phyloP scores from a whole-genome alignment of 805 yeast genomes.

The Candida peoriensis region DNA sequence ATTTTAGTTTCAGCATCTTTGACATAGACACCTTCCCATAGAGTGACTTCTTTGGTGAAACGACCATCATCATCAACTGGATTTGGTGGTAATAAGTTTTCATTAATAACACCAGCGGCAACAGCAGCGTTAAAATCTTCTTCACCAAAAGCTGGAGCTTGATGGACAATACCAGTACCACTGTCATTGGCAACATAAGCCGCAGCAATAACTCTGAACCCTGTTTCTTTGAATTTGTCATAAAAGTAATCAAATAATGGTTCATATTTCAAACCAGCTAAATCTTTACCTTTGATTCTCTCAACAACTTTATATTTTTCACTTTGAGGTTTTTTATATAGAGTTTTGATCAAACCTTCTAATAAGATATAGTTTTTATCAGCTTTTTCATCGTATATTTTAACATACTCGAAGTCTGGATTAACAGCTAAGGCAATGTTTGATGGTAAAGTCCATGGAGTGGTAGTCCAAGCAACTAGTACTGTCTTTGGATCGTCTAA shows the following conservation, averaged over 20 bases:
- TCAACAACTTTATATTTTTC: conserved; percentile 84
- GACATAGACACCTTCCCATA: conserved; percentile 79
- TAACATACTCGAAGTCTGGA: conserved; percentile 86
- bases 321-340: conserved; percentile 91
- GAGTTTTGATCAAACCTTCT: conserved; percentile 73
- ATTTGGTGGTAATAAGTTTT: conserved; percentile 73
- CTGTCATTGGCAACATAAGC: conserved; percentile 87
- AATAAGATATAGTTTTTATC: conserved; percentile 77
- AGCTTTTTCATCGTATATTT: conserved; percentile 84
- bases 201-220: conserved; percentile 76
- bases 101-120: conserved; percentile 67
- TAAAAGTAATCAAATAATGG: conserved; percentile 83
- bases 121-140: conserved; percentile 87
- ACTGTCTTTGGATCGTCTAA: conserved; percentile 75
- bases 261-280: conserved; percentile 72
- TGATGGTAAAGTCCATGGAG: conserved; percentile 99
- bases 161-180: conserved; percentile 99
- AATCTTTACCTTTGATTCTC: conserved; percentile 70
- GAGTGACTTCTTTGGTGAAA: conserved; percentile 70
- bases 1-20: conserved; percentile 94
- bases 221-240: conserved; percentile 69
- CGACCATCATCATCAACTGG: conserved; percentile 93
- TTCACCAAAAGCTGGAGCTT: conserved; percentile 99
- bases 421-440: conserved; percentile 89
- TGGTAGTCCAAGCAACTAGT: conserved; percentile 97